Percentiles rank a stretch among this genome's conserved stretches.
phyloP scores from a whole-genome alignment of 164 flowering plant genomes.

The Akebia trifoliata region DNA sequence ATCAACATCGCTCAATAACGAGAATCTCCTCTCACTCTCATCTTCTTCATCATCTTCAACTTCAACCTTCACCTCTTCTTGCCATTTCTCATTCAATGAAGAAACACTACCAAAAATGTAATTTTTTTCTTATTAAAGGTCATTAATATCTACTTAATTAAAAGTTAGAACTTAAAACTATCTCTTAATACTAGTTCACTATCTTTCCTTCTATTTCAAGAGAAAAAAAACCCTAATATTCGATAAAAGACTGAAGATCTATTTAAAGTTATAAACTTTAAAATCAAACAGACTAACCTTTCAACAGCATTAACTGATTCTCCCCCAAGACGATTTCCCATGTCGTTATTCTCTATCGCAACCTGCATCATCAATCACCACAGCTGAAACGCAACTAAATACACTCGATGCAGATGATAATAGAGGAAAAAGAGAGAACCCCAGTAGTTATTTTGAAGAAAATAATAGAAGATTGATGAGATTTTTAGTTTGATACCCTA shows the following conservation, averaged over 20 bases:
- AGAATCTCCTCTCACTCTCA: neutral
- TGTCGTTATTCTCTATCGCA: conserved; percentile 22
- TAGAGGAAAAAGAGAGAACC: conserved; percentile 16
- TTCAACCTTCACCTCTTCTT: neutral
- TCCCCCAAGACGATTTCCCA: conserved; percentile 28
- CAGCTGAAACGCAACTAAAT: neutral
- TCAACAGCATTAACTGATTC: conserved; percentile 31
- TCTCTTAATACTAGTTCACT: neutral
- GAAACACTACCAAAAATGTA: neutral
- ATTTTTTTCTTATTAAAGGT: neutral
- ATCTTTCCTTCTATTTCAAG: neutral
- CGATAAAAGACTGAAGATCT: neutral
- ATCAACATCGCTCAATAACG: neutral
- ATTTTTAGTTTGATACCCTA: conserved; percentile 14
- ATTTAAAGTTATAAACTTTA: neutral
- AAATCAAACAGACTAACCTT: conserved; percentile 29
- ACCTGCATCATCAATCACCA: conserved; percentile 19
- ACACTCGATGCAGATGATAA: conserved; percentile 6
- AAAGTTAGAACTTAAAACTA: neutral
- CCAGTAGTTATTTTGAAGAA: conserved; percentile 22
- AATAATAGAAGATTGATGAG: conserved; percentile 7
- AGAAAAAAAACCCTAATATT: conserved; percentile 12
- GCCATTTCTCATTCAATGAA: neutral
- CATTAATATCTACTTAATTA: neutral
- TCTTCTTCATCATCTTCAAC: conserved; percentile 1